Conservation (phyloP, 805 yeast species). For the Teunomyces barrocoloradensis region DNA sequence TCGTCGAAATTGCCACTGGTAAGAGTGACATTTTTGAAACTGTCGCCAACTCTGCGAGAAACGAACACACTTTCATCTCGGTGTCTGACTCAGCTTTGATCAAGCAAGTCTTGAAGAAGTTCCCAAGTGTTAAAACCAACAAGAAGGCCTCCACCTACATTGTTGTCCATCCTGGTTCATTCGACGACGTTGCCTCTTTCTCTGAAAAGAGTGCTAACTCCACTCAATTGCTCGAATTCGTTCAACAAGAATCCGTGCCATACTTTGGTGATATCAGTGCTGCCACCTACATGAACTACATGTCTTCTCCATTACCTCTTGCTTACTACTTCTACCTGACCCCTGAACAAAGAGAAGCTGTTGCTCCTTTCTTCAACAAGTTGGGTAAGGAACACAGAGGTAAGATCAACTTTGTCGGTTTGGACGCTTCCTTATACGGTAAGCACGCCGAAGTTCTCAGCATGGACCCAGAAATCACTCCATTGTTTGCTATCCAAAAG, state of each 20-base stretch:
- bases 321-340: constrained; percentile 83
- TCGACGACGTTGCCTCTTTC: constrained; percentile 47
- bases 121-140: constrained; percentile 20
- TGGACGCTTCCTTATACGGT: constrained; percentile 78
- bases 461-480: constrained; percentile 75
- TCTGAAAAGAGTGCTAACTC: constrained; percentile 28
- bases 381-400: constrained; percentile 79
- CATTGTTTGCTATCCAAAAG: constrained; percentile 88
- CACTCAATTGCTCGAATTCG: constrained; percentile 45
- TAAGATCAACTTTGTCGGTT: constrained; percentile 79
- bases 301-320: constrained; percentile 70
- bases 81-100: constrained; percentile 39
- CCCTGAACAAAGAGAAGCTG: constrained; percentile 61
- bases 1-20: constrained; percentile 49
- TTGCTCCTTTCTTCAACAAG: constrained; percentile 50
- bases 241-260: constrained; percentile 68
- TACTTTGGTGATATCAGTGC: constrained; percentile 85
- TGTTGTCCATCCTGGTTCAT: constrained; percentile 46
- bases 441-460: constrained; percentile 84
- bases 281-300: constrained; percentile 70
- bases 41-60: constrained; percentile 65
- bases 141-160: constrained; percentile 37
- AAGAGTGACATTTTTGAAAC: constrained; percentile 40
- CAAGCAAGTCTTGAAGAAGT: constrained; percentile 34
- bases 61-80: constrained; percentile 59